phyloP scores from a whole-genome alignment of 2,329 filamentous ascomycete genomes.

The Cladobotryum mycophilum region DNA sequence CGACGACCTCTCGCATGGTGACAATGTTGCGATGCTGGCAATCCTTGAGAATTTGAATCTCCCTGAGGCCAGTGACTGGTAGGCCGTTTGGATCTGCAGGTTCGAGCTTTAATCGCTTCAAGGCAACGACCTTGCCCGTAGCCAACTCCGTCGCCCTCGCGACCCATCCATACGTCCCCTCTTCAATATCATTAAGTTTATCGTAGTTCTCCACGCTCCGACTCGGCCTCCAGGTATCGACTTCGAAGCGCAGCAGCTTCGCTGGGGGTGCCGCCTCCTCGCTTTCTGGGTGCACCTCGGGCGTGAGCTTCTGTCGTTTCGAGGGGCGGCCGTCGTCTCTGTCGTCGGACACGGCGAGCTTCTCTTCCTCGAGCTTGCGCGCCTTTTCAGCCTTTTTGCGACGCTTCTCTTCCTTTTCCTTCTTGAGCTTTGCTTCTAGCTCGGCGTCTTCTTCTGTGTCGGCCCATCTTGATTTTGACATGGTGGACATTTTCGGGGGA shows the following conservation, averaged over 20 bases:
- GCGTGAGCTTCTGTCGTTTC: slow-evolving; percentile 57
- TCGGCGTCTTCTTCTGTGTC: slow-evolving; percentile 75
- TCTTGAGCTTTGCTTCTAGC: slow-evolving; percentile 64
- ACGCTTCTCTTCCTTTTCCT: slow-evolving; percentile 85
- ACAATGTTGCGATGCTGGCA: slow-evolving; percentile 81
- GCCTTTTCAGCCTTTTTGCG: slow-evolving; percentile 77
- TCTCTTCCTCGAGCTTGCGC: slow-evolving; percentile 52
- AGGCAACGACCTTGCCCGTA: slow-evolving; percentile 75
- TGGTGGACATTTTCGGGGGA: slow-evolving; percentile 46
- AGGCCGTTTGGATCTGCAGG: slow-evolving; percentile 66
- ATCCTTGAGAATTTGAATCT: slow-evolving; percentile 85
- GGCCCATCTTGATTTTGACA: slow-evolving; percentile 76
- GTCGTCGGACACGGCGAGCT: slow-evolving; percentile 25
- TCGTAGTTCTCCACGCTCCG: slow-evolving; percentile 83
- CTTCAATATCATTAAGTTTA: slow-evolving; percentile 92
- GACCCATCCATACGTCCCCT: slow-evolving; percentile 94
- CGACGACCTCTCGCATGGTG: slow-evolving; percentile 72
- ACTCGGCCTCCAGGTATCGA: slow-evolving; percentile 60
- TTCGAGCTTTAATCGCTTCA: slow-evolving; percentile 93
- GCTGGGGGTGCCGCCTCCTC: slow-evolving; percentile 27
- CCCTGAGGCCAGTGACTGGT: slow-evolving; percentile 84
- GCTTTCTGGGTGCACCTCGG: slow-evolving; percentile 29
- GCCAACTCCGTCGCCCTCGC: slow-evolving; percentile 70
- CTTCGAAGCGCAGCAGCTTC: slow-evolving; percentile 65
- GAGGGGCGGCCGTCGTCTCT: slow-evolving; percentile 40